Evolutionary conservation across 768 basidiomycete genomes (phyloP), one percentile per base, ranked within the genome.

Genomic region (Gymnopilus dilepis): DNA sequence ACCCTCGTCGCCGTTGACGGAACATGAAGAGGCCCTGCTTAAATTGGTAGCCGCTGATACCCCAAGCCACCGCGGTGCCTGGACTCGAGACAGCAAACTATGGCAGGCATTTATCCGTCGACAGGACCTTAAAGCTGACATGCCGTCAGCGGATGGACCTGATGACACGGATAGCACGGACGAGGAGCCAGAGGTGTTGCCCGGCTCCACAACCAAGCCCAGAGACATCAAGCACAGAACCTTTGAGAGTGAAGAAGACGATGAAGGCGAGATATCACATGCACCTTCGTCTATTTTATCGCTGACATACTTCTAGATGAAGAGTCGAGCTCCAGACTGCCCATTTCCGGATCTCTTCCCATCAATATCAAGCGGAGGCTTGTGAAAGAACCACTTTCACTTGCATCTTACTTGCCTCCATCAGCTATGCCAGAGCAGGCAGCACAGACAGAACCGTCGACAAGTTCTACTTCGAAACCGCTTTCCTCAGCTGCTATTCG

Each of bases 21-120:
- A 70, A 54, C 48, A 65, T 45, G 67, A 69, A 65, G 79, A 77
- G 31, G 84, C 85, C 65, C 77, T 91, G 33, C 60, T 85, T 65
- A 82, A 80, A 64, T 78, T 91, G 33, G 84, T 91, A n/a, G 88
- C 88, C 8, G 89, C 88, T 26, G 78, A 84, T 73, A 84, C 78
- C 30, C 87, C 89, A 1, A 91, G 88, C 64, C 90, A 92, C 70
- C 81, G 88, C 56, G 84, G 80, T n/a, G 84, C 84, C 12, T 91
- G 89, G 90, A 84, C 78, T 67, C 81, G 82, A 62, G 81, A 84
- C 67, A 82, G 87, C 67, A 82, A 78, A 62, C 85, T 87, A 12
- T 91, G 89, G 89, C 80, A 83, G 59, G 70, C 82, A 19, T 87
- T 91, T 66, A 80, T 84, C n/a, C 75, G 75, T 57, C 70, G 74